Evolutionary conservation across 371 early-diverging fungal species (phyloP).

Genomic region (Lichtheimia ornata): DNA sequence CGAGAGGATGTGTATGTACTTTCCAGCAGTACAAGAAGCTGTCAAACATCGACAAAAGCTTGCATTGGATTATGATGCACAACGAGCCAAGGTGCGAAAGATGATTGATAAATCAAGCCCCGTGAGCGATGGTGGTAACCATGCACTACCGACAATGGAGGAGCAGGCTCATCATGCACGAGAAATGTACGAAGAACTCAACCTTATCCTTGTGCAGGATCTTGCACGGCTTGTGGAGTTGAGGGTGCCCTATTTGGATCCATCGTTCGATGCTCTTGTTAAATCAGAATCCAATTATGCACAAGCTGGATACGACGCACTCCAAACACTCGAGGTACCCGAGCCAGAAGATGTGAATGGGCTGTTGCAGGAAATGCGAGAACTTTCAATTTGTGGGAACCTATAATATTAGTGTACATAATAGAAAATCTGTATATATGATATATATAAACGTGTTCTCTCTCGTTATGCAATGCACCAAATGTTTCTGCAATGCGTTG

Average conservation of each 20-base stretch:
- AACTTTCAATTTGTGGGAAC: constrained; percentile 78
- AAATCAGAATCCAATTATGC: constrained; percentile 83
- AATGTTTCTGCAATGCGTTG: no score
- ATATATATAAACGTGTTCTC: no score
- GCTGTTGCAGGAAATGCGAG: constrained; percentile 83
- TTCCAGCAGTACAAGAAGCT: constrained; percentile 89
- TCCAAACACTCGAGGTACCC: constrained; percentile 51
- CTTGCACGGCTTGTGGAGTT: constrained; percentile 88
- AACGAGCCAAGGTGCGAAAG: constrained; percentile 70
- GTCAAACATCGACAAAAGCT: constrained; percentile 84
- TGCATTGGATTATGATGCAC: constrained; percentile 84
- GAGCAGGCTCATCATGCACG: constrained; percentile 69
- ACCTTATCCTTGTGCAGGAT: constrained; percentile 76
- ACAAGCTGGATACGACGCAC: constrained; percentile 67
- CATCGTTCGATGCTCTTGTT: constrained; percentile 90
- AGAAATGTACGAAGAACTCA: constrained; percentile 78
- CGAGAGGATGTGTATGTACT: constrained; percentile 76
- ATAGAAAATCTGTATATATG: no score
- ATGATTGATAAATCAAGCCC: constrained; percentile 58
- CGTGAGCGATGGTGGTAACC: no score
- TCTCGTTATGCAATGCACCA: no score
- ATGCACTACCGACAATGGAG: constrained; percentile 57
- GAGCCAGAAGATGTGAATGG: constrained; percentile 68
- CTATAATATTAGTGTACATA: no score
- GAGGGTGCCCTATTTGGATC: constrained; percentile 87